These are phyloP conservation scores for Aleurites moluccanus DNA, from an alignment of 441 rosid species.

Conservation along the genomic window DNA sequence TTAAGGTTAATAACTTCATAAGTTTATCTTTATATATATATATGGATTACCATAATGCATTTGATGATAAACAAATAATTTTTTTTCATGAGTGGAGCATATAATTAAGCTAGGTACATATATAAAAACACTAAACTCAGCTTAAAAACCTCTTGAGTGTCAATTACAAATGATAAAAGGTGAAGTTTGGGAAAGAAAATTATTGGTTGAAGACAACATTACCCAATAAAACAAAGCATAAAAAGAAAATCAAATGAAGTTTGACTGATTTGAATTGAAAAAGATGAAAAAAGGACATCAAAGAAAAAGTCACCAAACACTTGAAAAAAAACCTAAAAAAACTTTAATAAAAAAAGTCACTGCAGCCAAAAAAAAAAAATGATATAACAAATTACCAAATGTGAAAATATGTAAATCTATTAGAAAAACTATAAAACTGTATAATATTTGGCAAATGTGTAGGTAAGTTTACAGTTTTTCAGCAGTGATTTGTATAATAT, in stretches of 20 bases:
- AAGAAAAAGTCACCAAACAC: not conserved
- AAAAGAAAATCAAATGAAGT: not conserved
- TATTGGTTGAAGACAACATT: not conserved
- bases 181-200: not conserved
- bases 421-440: not conserved
- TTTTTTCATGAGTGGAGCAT: no score
- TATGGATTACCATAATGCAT: no score
- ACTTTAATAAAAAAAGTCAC: no score
- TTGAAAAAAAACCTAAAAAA: not conserved
- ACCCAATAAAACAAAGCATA: not conserved
- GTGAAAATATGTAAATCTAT: not conserved
- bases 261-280: conserved; percentile 12
- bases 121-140: no score
- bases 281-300: not conserved
- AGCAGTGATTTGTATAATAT: no score
- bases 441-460: not conserved
- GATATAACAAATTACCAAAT: no score
- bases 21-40: no score
- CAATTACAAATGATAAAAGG: not conserved
- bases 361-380: not conserved
- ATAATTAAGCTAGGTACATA: no score
- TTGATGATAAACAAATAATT: no score
- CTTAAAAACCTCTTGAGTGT: not conserved
- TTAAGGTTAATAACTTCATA: no score
- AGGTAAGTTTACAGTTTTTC: no score